These are phyloP conservation scores for Phytophthora pini DNA, from an alignment of 352 stramenopile species.

Conservation along the genomic window DNA sequence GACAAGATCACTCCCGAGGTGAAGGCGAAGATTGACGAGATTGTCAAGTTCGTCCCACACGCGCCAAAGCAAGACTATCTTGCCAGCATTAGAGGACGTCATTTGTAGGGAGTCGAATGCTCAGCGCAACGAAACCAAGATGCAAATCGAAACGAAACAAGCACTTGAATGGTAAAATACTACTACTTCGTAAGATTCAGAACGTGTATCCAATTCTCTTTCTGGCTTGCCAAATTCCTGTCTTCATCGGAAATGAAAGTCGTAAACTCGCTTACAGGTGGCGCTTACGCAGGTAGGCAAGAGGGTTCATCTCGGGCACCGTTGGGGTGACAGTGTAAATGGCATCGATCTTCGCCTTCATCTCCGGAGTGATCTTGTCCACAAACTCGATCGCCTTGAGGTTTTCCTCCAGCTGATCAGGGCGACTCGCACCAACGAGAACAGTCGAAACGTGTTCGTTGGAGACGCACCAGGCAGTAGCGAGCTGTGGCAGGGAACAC, in stretches of 20 bases:
- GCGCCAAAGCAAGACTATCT: slow-evolving; percentile 3
- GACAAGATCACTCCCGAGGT: slow-evolving; percentile 17
- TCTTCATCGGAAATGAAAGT: no score
- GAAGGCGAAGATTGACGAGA: slow-evolving; percentile 14
- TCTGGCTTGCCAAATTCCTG: no score
- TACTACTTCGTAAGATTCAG: no score
- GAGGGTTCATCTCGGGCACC: no score
- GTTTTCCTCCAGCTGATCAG: slow-evolving; percentile 5
- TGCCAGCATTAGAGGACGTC: slow-evolving; percentile 7
- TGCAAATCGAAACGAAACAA: not conserved
- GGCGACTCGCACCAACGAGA: slow-evolving; percentile 50
- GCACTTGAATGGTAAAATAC: not conserved
- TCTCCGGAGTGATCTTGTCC: slow-evolving; percentile 9
- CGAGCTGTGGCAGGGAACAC: slow-evolving; percentile 28
- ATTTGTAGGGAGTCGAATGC: slow-evolving; percentile 6
- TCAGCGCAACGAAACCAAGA: no score
- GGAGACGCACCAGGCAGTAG: slow-evolving; percentile 57
- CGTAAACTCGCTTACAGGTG: no score
- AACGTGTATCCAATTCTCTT: no score
- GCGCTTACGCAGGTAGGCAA: no score
- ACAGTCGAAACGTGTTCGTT: slow-evolving; percentile 63
- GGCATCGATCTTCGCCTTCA: slow-evolving; percentile 13
- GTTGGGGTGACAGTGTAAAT: no score
- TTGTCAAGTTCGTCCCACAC: slow-evolving; percentile 3
- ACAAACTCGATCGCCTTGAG: slow-evolving; percentile 7